Base-by-base conservation (phyloP, 208 protist genomes). In the Crithidia expoeki region DNA sequence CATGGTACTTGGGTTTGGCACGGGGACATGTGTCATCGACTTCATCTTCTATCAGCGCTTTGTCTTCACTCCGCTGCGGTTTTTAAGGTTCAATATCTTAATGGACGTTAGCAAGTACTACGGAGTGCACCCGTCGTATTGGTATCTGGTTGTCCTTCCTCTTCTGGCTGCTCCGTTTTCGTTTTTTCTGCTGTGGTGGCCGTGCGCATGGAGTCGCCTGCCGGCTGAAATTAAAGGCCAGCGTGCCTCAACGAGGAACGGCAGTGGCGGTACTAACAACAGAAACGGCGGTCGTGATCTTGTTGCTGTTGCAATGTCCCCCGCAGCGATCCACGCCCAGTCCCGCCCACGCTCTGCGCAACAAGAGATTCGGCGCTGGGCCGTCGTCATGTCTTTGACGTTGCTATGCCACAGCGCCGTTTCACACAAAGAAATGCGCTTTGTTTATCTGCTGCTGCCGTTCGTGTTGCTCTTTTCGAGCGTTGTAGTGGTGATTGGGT, bases 381-480 rank as follows among this genome's bases (percentile, higher is more conserved):
- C 23, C 7, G 42, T 71, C 40, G 65, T 77, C 5, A 4, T 27
- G 19, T 27, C 17, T 0, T 2, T 67, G 21, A 42, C 64, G 34
- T 23, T 98, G 10, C 2, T 66, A 0, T 53, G 83, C n/a, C 90
- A 98, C 71, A 97, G 88, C 55, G 56, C 88, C 10, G 72, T 98
- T 25, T 66, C 59, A 0, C 97, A 98, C 83, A 98, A 98, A 68
- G 97, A 98, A 69, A 96, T 97, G 73, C 88, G 97, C 52, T 97
- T 97, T 73, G 42, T 96, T 19, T 89, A 86, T 56, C 60, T 81
- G 5, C 64, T 93, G 17, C 51, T 94, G 0, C 80, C 88, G 27
- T 14, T 93, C 6, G 27, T 55, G 28, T 52, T 94, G 30, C 28
- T 96, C 7, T 52, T 93, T 12, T 66, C 62, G 5, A 83, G 73